A percentile compares a stretch with the other conserved stretches of the same genome.
phyloP scores from a whole-genome alignment of 2,329 filamentous ascomycete genomes.

The Didymella segeticola region DNA sequence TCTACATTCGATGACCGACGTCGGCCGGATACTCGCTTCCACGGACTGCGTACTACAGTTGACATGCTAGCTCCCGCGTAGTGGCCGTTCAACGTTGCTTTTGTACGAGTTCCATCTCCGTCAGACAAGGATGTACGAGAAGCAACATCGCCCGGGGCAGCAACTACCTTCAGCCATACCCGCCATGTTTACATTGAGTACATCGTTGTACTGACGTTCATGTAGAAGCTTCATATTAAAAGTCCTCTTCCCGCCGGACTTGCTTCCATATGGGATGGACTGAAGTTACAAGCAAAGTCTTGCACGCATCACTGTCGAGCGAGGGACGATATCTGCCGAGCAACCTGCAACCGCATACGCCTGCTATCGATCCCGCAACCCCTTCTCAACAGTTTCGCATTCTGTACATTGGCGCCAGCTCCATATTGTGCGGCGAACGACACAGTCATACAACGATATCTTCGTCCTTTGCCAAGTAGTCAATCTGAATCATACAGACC shows the following conservation, averaged over 20 bases:
- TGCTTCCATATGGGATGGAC: constrained; percentile 2
- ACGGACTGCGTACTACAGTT: constrained; percentile 24
- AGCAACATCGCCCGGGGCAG: constrained; percentile 9
- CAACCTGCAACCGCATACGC: constrained; percentile 10
- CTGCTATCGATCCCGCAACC: constrained; percentile 12
- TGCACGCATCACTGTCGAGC: neutral
- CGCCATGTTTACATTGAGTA: constrained; percentile 1
- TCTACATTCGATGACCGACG: constrained; percentile 30
- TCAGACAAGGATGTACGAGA: constrained; percentile 1
- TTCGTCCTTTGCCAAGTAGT: neutral
- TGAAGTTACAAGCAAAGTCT: neutral
- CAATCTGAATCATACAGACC: neutral
- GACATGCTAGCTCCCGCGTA: constrained; percentile 25
- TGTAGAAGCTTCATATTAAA: neutral
- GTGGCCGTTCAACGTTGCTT: constrained; percentile 14
- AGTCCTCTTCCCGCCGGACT: neutral
- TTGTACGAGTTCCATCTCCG: constrained; percentile 1
- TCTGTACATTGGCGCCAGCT: constrained; percentile 3
- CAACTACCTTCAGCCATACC: constrained; percentile 4
- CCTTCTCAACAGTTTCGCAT: constrained; percentile 17
- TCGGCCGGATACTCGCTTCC: constrained; percentile 27
- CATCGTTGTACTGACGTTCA: constrained; percentile 4
- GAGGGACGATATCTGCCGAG: constrained; percentile 9
- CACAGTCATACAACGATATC: constrained; percentile 8
- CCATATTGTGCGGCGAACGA: neutral